phyloP scores from a whole-genome alignment of 208 protist species.

The Acanthamoeba castellanii region DNA sequence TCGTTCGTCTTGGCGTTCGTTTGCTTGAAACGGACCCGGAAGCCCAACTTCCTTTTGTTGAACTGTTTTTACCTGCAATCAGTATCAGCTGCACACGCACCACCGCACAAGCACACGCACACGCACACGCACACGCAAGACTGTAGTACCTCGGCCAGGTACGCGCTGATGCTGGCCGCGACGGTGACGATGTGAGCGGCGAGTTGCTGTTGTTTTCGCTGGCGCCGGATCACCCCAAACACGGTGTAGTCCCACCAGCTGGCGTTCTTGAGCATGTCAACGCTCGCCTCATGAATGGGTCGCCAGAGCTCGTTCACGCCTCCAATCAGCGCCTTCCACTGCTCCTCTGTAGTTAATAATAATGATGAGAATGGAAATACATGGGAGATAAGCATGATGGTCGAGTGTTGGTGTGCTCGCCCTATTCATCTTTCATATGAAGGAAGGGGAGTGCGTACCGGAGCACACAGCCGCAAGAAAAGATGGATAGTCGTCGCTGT shows the following conservation, averaged over 20 bases:
- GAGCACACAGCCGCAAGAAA: neutral
- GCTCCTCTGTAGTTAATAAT: neutral
- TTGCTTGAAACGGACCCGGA: neutral
- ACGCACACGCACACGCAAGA: neutral
- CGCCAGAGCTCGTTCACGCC: neutral
- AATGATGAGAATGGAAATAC: neutral
- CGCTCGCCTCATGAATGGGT: slow-evolving; percentile 8
- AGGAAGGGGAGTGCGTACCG: neutral
- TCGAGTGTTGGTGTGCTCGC: neutral
- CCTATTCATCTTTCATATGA: too few species aligned
- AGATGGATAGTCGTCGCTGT: neutral
- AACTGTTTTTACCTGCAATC: neutral
- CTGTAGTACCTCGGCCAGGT: neutral
- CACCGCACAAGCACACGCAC: neutral
- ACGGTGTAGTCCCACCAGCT: slow-evolving; percentile 36
- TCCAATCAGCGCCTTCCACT: neutral
- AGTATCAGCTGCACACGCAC: neutral
- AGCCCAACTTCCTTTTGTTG: neutral
- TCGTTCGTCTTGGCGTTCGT: neutral
- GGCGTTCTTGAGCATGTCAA: neutral
- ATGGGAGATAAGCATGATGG: neutral
- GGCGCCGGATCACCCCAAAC: neutral
- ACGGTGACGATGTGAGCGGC: neutral
- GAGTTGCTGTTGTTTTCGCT: neutral
- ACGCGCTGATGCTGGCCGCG: neutral